Percentiles rank a stretch among this genome's conserved stretches.
These are phyloP conservation scores for Corynespora cassiicola DNA, from an alignment of 2,329 filamentous ascomycete species.

Conservation along the genomic window DNA sequence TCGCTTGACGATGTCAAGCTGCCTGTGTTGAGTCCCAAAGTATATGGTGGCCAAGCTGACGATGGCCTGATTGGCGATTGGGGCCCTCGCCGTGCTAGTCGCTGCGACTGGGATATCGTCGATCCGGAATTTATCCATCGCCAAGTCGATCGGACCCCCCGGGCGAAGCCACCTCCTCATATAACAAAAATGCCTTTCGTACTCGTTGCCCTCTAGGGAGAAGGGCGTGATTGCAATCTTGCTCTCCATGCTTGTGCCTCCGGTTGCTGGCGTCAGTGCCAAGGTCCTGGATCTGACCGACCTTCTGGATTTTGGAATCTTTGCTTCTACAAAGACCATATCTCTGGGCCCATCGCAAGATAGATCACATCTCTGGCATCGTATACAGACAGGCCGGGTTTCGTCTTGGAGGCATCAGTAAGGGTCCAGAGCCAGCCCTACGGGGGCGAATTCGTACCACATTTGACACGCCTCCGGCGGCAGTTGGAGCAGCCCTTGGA, in stretches of 20 bases:
- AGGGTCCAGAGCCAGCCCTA: no score
- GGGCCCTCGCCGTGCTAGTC: slow-evolving; percentile 7
- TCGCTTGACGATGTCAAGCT: slow-evolving; percentile 17
- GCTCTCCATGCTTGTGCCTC: slow-evolving; percentile 3
- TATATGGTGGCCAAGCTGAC: slow-evolving; percentile 32
- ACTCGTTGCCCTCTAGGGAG: slow-evolving; percentile 15
- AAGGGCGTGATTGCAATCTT: slow-evolving; percentile 1
- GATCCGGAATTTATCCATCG: slow-evolving; percentile 20
- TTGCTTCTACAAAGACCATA: slow-evolving; percentile 30
- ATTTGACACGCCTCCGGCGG: slow-evolving; percentile 36
- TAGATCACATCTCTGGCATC: slow-evolving; percentile 29
- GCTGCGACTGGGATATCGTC: slow-evolving; percentile 19
- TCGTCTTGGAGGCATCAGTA: slow-evolving; percentile 32
- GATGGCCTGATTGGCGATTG: slow-evolving; percentile 25
- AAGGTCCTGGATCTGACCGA: no score
- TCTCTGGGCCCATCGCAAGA: slow-evolving; percentile 32
- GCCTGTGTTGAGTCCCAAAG: slow-evolving; percentile 30
- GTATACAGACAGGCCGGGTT: slow-evolving; percentile 28
- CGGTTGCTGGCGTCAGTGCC: not conserved
- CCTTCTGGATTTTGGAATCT: slow-evolving; percentile 32
- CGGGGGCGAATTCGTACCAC: slow-evolving; percentile 35
- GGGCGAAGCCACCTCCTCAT: slow-evolving; percentile 22
- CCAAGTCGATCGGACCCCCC: slow-evolving; percentile 28
- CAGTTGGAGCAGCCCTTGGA: slow-evolving; percentile 41
- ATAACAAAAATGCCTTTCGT: slow-evolving; percentile 34